Base-by-base conservation (phyloP, 805 yeast species). In the Starmera quercuum region DNA sequence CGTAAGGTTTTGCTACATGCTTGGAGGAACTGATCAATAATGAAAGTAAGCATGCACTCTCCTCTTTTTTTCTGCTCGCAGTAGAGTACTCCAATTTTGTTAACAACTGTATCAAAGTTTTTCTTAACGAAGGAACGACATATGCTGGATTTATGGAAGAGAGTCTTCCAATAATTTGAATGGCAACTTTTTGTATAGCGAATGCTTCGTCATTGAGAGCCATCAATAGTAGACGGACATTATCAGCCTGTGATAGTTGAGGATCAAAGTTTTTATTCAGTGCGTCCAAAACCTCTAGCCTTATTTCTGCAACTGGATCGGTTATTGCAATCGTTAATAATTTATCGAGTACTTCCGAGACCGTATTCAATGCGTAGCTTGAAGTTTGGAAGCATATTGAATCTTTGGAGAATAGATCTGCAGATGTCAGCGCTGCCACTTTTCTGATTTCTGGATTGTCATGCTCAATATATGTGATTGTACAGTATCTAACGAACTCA, bases 81-180 rank as follows among this genome's bases (percentile, higher is more conserved):
- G 81, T 77, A 2, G 95, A 83, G 54, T 79, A 87, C 47, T 87
- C 95, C 32, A 92, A 62, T 39, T 84, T 83, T 0, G 96, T 86
- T 30, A 94, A 56, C 11, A 88, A 65, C 53, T 90, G 97, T 29
- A 92, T 75, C 40, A 94, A 59, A 0, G 90, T 76, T 53, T 86
- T 90, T 45, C 97, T 70, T 34, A 92, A 64, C 0, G 95, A 84
- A 0, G 99, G 98, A 25, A 90, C 87, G 41, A 92, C 84, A 56
- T 86, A 90, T 0, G 98, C 97, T 0, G 99, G 97, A 48, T 92
- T 92, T 26, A 86, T 80, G 2, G 75, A 60, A 0, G 95, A 81
- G 13, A 92, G 59, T 36, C 97, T 69, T 3, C 98, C 97, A 38
- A 92, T 74, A 9, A 88, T 71, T 32, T 68, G 69, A 22, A 90